Evolutionary conservation across 371 early-diverging fungal genomes (phyloP).

Genomic region (Amoeboaphelidium protococcarum): DNA sequence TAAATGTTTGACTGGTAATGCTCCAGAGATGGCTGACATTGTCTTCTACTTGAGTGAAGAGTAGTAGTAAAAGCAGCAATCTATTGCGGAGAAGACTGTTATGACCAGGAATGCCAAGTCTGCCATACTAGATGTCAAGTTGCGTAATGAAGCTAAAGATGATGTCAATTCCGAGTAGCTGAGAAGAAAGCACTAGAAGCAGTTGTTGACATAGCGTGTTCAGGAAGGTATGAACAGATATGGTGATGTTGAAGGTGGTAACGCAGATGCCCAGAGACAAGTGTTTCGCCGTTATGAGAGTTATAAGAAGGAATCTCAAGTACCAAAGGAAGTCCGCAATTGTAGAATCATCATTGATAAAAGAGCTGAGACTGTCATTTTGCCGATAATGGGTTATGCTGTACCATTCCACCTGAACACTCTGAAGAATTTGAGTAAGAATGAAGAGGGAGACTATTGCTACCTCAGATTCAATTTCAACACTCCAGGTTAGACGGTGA

Average conservation of each 20-base stretch:
- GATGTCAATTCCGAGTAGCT: constrained; percentile 29
- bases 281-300: constrained; percentile 67
- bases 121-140: constrained; percentile 57
- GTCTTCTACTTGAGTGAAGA: constrained; percentile 42
- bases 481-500: constrained; percentile 76
- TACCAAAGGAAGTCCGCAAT: constrained; percentile 28
- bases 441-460: constrained; percentile 79
- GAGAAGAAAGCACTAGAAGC: constrained; percentile 61
- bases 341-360: constrained; percentile 66
- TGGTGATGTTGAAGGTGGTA: constrained; percentile 23
- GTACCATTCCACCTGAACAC: constrained; percentile 98
- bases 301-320: constrained; percentile 58
- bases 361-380: constrained; percentile 55
- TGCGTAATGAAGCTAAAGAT: constrained; percentile 45
- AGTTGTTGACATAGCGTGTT: constrained; percentile 38
- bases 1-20: constrained; percentile 37
- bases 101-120: no score
- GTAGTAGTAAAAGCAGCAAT: not conserved
- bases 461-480: constrained; percentile 90
- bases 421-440: constrained; percentile 81
- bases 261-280: constrained; percentile 24
- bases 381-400: constrained; percentile 89
- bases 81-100: not conserved
- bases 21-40: constrained; percentile 39
- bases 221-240: constrained; percentile 51